Evolutionary conservation across 2,329 filamentous ascomycete genomes (phyloP).

Genomic region (Fusarium stilboides): DNA sequence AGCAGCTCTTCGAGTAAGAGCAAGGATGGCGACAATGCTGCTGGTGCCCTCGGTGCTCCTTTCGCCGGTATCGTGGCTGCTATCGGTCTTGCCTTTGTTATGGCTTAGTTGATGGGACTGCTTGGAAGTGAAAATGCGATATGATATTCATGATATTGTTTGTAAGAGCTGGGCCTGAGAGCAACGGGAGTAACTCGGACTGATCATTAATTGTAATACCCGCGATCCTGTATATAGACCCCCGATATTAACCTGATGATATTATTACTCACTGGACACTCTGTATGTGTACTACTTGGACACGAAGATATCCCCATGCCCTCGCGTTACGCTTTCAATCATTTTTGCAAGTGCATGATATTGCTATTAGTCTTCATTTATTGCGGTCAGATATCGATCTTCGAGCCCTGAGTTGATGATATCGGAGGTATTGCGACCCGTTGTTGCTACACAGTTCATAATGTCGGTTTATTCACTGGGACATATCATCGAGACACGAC

Average conservation of each 20-base stretch:
- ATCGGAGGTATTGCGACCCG: too few species aligned
- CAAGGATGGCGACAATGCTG: slow-evolving; percentile 35
- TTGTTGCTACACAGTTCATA: background rate
- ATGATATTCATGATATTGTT: slow-evolving; percentile 34
- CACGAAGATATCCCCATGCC: too few species aligned
- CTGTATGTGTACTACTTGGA: background rate
- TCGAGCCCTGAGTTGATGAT: too few species aligned
- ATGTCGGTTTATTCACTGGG: background rate
- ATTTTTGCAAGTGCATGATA: too few species aligned
- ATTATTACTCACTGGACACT: background rate
- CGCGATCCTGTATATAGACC: slow-evolving; percentile 11
- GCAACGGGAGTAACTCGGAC: slow-evolving; percentile 19
- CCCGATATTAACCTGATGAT: background rate
- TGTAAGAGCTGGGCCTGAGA: background rate
- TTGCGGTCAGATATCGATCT: too few species aligned
- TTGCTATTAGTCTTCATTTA: too few species aligned
- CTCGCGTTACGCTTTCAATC: too few species aligned
- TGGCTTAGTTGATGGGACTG: slow-evolving; percentile 25
- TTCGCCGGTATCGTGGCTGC: slow-evolving; percentile 37
- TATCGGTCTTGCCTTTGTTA: slow-evolving; percentile 38
- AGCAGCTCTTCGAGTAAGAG: slow-evolving; percentile 25
- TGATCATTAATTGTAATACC: slow-evolving; percentile 17
- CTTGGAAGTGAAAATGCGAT: slow-evolving; percentile 22
- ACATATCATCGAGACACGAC: background rate
- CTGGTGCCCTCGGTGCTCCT: slow-evolving; percentile 34